Base-by-base conservation (phyloP, 345 rosid genomes). In the Rubroshorea leprosula region DNA sequence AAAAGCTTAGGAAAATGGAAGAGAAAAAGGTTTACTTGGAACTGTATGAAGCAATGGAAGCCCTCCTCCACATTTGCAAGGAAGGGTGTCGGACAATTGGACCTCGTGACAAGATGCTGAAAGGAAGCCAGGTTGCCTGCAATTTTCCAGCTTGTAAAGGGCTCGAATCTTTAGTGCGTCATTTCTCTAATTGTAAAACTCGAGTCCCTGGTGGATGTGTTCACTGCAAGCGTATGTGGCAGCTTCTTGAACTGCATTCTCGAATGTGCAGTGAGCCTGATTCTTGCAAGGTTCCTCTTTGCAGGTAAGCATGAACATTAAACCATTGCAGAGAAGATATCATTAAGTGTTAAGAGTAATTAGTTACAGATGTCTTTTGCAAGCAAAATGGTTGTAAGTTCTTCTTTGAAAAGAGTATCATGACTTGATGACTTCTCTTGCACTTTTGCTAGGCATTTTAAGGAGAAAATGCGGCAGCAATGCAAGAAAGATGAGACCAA, bases 61-160 rank as follows among this genome's bases (percentile, higher is more conserved):
- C 96, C 25, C 89, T 92, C 35, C 77, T 84, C 49, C 98, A 86
- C 72, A 89, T 92, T 47, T 92, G 91, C 72, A 73, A 72, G 62
- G 93, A 92, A 51, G 95, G 95, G 12, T 92, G 98, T 63, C 68
- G 80, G 54, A 92, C 93, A 5, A 88, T 88, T 41, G 98, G 98
- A 8, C 98, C 98, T 9, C 67, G 77, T 0, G 82, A 78, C 70
- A 86, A 84, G 66, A 74, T 71, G 39, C 77, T 84, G n/a, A 77
- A 54, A 69, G 88, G 74, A 57, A 84, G 68, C 20, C 82, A 76
- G 56, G 72, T 49, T 29, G 59, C 66, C 35, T 91, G 96, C 53
- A 70, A 67, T 52, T 86, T 82, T 65, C 75, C 88, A n/a, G 96
- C 86, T 51, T 91, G 98, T 75, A 84, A 86, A 74, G 87, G 86